A percentile compares a stretch with the other conserved stretches of the same genome.
These are phyloP conservation scores for Cucurbita moschata DNA, from an alignment of 306 rosid species.

Conservation along the genomic window DNA sequence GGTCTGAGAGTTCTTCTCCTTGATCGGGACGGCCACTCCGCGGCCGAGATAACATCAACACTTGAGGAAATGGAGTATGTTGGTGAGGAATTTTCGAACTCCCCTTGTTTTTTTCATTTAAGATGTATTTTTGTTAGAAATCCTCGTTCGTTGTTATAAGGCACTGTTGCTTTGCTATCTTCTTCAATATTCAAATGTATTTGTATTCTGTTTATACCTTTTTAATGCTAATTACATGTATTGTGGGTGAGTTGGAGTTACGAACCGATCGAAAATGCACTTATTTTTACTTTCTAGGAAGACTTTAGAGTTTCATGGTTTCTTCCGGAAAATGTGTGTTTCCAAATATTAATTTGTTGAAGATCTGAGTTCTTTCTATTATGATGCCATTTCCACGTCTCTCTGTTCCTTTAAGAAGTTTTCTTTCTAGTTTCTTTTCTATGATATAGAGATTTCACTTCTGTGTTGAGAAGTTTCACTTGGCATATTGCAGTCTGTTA, in stretches of 20 bases:
- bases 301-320: neutral
- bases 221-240: too few relatives aligned
- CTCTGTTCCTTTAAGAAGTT: neutral
- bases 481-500: neutral
- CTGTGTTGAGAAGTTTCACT: neutral
- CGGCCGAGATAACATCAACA: conserved; percentile 48
- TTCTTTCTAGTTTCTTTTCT: neutral
- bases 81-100: conserved; percentile 26
- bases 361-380: neutral
- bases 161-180: neutral
- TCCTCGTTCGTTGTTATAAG: neutral
- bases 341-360: neutral
- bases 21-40: conserved; percentile 54
- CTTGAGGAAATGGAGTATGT: conserved; percentile 82
- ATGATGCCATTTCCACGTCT: neutral
- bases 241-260: neutral
- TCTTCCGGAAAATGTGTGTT: neutral
- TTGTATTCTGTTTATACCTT: neutral
- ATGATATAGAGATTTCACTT: neutral
- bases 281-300: neutral
- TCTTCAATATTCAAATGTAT: too few relatives aligned
- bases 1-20: conserved; percentile 91
- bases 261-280: neutral
- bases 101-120: conserved; percentile 5
- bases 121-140: neutral